phyloP scores from a whole-genome alignment of 805 yeast genomes.

The Candida gorgasii region DNA sequence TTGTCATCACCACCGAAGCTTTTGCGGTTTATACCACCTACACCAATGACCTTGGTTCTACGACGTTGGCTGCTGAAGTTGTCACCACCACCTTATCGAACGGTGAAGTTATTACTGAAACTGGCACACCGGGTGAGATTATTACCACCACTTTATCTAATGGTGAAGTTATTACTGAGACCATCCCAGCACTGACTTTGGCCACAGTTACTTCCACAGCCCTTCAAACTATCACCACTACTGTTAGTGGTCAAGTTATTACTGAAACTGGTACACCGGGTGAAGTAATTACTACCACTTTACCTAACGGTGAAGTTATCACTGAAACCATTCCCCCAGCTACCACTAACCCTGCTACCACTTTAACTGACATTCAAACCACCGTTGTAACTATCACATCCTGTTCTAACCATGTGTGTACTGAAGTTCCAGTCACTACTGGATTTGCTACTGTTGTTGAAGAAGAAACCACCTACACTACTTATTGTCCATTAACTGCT shows the following conservation, averaged over 20 bases:
- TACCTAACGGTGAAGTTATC: constrained; percentile 53
- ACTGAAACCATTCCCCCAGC: constrained; percentile 44
- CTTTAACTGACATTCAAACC: not conserved
- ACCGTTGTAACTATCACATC: constrained; percentile 17
- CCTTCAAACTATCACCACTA: not conserved
- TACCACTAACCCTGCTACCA: not conserved
- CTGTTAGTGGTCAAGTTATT: not conserved
- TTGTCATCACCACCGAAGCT: constrained; percentile 13
- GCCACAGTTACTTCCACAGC: not conserved
- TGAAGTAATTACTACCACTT: constrained; percentile 16
- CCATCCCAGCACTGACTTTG: constrained; percentile 33
- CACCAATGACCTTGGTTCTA: not conserved
- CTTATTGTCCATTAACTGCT: constrained; percentile 11
- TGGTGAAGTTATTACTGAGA: constrained; percentile 50
- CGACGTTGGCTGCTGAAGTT: not conserved
- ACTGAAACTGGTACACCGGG: not conserved
- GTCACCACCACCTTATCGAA: not conserved
- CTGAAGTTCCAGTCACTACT: not conserved
- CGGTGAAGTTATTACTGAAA: not conserved
- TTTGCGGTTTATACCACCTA: constrained; percentile 3
- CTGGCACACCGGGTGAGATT: not conserved
- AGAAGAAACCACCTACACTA: not conserved
- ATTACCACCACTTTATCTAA: constrained; percentile 39
- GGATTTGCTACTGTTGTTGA: constrained; percentile 1
- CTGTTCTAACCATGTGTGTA: constrained; percentile 5